phyloP scores from a whole-genome alignment of 2,329 filamentous ascomycete genomes.

The Xylariaceae sp. region DNA sequence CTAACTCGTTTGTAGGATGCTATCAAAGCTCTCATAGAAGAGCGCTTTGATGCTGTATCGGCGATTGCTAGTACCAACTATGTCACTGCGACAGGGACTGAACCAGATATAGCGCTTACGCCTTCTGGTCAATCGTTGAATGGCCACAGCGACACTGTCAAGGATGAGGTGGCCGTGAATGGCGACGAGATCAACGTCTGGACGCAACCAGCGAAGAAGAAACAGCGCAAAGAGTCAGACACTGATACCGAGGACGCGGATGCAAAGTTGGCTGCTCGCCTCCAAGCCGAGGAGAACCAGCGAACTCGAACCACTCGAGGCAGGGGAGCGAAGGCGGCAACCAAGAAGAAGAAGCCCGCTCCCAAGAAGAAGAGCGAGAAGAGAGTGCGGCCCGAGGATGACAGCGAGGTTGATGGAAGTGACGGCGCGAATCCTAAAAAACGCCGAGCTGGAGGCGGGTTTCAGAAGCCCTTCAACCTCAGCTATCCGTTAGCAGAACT shows the following conservation, averaged over 20 bases:
- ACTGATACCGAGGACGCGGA: constrained; percentile 67
- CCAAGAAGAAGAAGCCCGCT: constrained; percentile 57
- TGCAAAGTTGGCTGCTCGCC: constrained; percentile 75
- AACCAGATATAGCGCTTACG: constrained; percentile 21
- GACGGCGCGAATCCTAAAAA: constrained; percentile 55
- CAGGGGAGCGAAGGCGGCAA: constrained; percentile 50
- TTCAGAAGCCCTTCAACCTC: constrained; percentile 80
- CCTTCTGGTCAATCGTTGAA: constrained; percentile 26
- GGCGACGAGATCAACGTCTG: constrained; percentile 45
- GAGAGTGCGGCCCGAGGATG: constrained; percentile 71
- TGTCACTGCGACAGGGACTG: constrained; percentile 15
- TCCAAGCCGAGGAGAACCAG: constrained; percentile 89
- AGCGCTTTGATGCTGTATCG: constrained; percentile 66
- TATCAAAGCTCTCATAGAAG: constrained; percentile 67
- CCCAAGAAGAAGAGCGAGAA: constrained; percentile 69
- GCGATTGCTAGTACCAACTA: constrained; percentile 37
- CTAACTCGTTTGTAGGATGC: constrained; percentile 45
- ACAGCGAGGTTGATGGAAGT: constrained; percentile 67
- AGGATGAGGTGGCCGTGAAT: constrained; percentile 31
- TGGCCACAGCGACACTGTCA: constrained; percentile 28
- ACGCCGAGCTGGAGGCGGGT: constrained; percentile 84
- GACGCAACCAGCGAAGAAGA: constrained; percentile 52
- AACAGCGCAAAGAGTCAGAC: constrained; percentile 58
- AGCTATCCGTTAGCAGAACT: constrained; percentile 65
- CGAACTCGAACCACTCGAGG: constrained; percentile 71